These are phyloP conservation scores for Aspergillus panamensis DNA, from an alignment of 495 filamentous ascomycete genomes.

Conservation along the genomic window DNA sequence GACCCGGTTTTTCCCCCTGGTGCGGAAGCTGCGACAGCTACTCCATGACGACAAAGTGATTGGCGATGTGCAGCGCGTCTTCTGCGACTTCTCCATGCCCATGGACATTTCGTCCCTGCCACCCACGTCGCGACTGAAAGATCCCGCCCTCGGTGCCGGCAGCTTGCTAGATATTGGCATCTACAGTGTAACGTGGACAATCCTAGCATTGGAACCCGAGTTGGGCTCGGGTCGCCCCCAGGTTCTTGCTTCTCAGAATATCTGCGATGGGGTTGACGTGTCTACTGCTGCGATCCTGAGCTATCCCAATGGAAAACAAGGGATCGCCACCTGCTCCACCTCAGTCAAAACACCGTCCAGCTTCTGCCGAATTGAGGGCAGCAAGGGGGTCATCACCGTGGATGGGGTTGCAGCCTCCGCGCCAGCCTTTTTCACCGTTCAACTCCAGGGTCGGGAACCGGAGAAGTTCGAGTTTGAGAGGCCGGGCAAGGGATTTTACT, in stretches of 20 bases:
- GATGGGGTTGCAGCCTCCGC: conserved; percentile 20
- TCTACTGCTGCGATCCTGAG: conserved; percentile 21
- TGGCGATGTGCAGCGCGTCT: conserved; percentile 62
- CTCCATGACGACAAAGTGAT: conserved; percentile 54
- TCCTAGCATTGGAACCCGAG: conserved; percentile 15
- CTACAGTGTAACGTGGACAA: conserved; percentile 26
- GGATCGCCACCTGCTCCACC: conserved; percentile 23
- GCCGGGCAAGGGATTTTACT: conserved; percentile 66
- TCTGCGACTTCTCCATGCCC: conserved; percentile 54
- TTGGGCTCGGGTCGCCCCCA: conserved; percentile 5
- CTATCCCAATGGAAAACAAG: conserved; percentile 20
- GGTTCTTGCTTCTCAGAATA: conserved; percentile 20
- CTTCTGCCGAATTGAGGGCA: conserved; percentile 22
- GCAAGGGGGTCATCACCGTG: conserved; percentile 21
- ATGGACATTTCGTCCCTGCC: conserved; percentile 37
- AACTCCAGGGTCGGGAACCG: conserved; percentile 12
- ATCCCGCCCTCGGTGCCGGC: conserved; percentile 71
- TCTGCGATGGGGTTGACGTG: conserved; percentile 23
- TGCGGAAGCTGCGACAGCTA: conserved; percentile 59
- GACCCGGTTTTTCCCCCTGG: conserved; percentile 74
- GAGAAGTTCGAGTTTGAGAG: conserved; percentile 24
- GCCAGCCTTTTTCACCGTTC: conserved; percentile 23
- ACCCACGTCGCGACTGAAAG: conserved; percentile 63
- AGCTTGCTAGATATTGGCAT: conserved; percentile 58
- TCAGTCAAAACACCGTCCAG: conserved; percentile 10